A percentile compares a stretch with the other conserved stretches of the same genome.
These are phyloP conservation scores for Cajanus cajan DNA, from an alignment of 306 rosid species.

Conservation along the genomic window DNA sequence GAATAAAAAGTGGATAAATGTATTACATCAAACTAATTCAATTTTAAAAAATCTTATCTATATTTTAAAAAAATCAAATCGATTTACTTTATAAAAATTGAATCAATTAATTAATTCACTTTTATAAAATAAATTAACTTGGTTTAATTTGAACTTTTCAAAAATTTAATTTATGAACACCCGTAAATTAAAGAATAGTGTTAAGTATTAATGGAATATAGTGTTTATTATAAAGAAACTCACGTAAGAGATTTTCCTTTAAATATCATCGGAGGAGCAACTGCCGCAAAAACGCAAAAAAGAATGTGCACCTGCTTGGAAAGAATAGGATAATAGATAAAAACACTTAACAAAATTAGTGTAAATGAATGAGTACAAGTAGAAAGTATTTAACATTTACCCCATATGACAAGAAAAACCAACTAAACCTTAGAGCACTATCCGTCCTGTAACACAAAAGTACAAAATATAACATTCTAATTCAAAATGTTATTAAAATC, in stretches of 20 bases:
- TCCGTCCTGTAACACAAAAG: constrained; percentile 65
- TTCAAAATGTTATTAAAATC: background rate
- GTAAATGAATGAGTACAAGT: constrained; percentile 11
- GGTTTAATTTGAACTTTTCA: no score
- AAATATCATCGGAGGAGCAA: constrained; percentile 85
- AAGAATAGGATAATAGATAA: constrained; percentile 20
- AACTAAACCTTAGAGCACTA: constrained; percentile 84
- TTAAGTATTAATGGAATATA: background rate
- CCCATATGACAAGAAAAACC: constrained; percentile 74
- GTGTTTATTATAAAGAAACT: constrained; percentile 41
- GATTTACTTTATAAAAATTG: no score
- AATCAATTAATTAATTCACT: no score
- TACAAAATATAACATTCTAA: background rate
- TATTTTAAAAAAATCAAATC: no score
- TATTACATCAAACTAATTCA: no score
- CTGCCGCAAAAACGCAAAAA: constrained; percentile 68
- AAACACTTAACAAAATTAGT: constrained; percentile 4
- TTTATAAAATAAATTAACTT: no score
- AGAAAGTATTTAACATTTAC: constrained; percentile 40
- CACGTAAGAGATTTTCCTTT: constrained; percentile 84
- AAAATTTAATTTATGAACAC: no score
- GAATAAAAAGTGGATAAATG: no score
- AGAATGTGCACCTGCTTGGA: constrained; percentile 63
- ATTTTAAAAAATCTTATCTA: no score
- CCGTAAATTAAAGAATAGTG: no score